These are phyloP conservation scores for Gentiana straminea DNA, from an alignment of 257 asterid genomes.

Conservation along the genomic window DNA sequence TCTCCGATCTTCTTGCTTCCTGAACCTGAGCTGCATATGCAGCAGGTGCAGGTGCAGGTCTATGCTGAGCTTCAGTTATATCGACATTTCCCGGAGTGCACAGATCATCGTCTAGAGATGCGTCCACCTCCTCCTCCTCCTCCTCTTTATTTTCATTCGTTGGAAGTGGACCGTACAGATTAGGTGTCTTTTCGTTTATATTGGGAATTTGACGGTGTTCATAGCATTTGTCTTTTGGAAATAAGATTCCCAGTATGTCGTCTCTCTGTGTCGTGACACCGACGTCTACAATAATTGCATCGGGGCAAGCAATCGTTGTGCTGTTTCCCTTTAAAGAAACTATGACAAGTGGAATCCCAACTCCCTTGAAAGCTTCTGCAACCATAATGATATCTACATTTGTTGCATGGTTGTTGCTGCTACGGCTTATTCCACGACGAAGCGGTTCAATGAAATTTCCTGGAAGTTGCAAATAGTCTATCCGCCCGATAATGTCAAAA, in stretches of 20 bases:
- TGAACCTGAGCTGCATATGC: background rate
- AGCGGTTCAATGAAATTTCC: constrained; percentile 22
- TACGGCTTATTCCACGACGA: constrained; percentile 1
- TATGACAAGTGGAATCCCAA: constrained; percentile 42
- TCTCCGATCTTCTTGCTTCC: background rate
- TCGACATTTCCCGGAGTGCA: too few relatives aligned
- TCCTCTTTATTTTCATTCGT: background rate
- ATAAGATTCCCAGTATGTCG: constrained; percentile 24
- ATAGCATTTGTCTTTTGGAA: constrained; percentile 15
- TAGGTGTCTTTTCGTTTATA: background rate
- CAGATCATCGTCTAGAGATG: too few relatives aligned
- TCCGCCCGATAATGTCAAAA: constrained; percentile 1
- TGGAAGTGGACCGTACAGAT: background rate
- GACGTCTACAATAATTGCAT: constrained; percentile 28
- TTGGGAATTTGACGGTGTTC: too few relatives aligned
- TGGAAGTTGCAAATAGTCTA: constrained; percentile 19
- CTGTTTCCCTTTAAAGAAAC: constrained; percentile 13
- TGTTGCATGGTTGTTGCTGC: background rate
- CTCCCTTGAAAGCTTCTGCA: constrained; percentile 31
- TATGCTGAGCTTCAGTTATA: too few relatives aligned
- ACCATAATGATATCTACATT: constrained; percentile 6
- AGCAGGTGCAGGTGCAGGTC: background rate
- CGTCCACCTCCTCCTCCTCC: background rate
- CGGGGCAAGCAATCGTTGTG: constrained; percentile 10
- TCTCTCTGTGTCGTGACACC: constrained; percentile 10